Base-by-base conservation (phyloP, 1,284 basidiomycete genomes). In the Trichosporon sp. region DNA sequence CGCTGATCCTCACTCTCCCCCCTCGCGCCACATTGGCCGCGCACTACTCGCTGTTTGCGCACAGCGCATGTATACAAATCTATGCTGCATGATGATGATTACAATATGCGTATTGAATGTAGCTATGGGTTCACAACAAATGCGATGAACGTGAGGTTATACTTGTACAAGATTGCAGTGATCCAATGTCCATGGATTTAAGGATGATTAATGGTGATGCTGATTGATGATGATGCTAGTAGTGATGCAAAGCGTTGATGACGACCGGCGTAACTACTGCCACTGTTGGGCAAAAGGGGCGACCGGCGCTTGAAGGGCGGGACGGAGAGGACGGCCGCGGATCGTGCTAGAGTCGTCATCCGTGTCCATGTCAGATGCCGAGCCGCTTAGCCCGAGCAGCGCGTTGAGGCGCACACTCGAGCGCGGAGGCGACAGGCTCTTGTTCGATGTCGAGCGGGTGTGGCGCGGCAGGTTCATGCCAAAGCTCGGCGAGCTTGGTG, bases 391-490 rank as follows among this genome's bases (percentile, higher is more conserved):
- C 21, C 73, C 73, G 21, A 77, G 65, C 34, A 79, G 65, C 19
- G 71, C 71, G 33, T 75, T 75, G n/a, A 79, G 70, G 27, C 75
- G 66, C 54, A 78, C 25, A 1, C 73, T 73, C 7, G 74, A 75
- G 29, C 67, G 65, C 5, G 78, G 77, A 1, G 72, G 71, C 0
- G 68, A 62, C 23, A 66, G 16, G 49, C 49, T 54, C 49, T 31
- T 27, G 58, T 56, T 56, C 27, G 58, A 40, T 21, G 49, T 54
- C 40, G 59, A 54, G 31, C 33, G 57, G 29, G 56, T 49, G 19
- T 34, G 59, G 23, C 44, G 52, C 14, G 61, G 31, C 10, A 63
- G 49, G 58, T 44, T 59, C 62, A 60, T 59, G 62, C 58, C 32
- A 16, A 36, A 56, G 31, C 40, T 44, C 6, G 40, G 44, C 8